Conservation (phyloP, 1,284 basidiomycete species). For the Trichosporon ovoides region DNA sequence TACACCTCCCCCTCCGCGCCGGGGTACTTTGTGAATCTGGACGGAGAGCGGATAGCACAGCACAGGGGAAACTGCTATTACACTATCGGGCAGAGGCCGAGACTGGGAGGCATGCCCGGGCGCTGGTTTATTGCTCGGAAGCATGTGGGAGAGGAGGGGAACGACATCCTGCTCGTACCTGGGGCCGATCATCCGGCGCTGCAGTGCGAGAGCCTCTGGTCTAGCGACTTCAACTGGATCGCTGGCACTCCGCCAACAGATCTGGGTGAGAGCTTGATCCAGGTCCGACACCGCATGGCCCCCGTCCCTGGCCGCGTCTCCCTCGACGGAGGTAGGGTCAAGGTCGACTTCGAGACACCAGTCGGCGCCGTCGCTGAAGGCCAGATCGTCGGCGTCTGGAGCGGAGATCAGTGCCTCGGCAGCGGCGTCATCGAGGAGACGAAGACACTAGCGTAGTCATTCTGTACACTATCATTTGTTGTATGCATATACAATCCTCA, state of each 20-base stretch:
- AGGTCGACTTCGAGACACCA: conserved; percentile 55
- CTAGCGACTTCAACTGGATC: conserved; percentile 67
- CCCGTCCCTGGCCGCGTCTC: conserved; percentile 49
- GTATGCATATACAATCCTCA: conserved; percentile 2
- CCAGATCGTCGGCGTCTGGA: conserved; percentile 71
- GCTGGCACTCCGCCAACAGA: conserved; percentile 55
- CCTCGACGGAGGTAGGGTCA: conserved; percentile 13
- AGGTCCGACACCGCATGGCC: conserved; percentile 67
- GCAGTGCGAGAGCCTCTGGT: conserved; percentile 53
- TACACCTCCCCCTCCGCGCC: conserved; percentile 67
- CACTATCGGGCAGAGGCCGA: conserved; percentile 77
- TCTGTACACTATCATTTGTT: not conserved
- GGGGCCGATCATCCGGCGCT: conserved; percentile 64
- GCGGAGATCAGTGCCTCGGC: conserved; percentile 73
- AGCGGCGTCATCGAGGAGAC: conserved; percentile 62
- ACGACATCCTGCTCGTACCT: conserved; percentile 66
- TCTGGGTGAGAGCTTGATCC: conserved; percentile 55
- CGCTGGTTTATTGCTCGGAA: conserved; percentile 75
- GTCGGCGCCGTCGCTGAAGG: conserved; percentile 70
- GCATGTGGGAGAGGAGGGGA: conserved; percentile 56
- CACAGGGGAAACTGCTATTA: conserved; percentile 79
- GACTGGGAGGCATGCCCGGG: conserved; percentile 58
- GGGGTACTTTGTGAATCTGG: conserved; percentile 58
- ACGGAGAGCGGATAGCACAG: conserved; percentile 56
- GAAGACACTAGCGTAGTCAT: conserved; percentile 12